These are phyloP conservation scores for Akanthomyces muscarius DNA, from an alignment of 2,329 filamentous ascomycete species.

Conservation along the genomic window DNA sequence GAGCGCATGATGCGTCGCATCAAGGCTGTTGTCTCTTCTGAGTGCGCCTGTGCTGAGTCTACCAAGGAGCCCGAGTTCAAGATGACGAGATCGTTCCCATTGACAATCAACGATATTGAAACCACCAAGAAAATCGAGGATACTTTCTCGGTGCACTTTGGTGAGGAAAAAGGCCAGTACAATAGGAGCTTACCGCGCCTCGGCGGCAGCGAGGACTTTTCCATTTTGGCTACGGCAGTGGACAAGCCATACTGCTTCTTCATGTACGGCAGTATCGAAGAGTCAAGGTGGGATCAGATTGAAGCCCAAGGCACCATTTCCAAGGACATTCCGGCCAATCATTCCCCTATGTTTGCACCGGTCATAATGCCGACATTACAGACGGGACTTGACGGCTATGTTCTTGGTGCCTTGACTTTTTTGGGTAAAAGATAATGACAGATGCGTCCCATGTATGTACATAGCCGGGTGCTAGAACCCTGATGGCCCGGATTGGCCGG, in stretches of 20 bases:
- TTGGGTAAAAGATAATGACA: conserved; percentile 1
- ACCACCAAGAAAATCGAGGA: conserved; percentile 39
- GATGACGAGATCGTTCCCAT: conserved; percentile 39
- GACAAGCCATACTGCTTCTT: conserved; percentile 24
- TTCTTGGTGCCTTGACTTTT: conserved; percentile 21
- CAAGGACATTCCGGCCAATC: conserved; percentile 25
- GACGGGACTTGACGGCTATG: conserved; percentile 23
- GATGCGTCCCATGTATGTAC: background rate
- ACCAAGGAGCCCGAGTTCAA: conserved; percentile 40
- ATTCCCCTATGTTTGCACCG: conserved; percentile 26
- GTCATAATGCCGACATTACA: conserved; percentile 24
- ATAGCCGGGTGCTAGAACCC: background rate
- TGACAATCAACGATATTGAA: conserved; percentile 48
- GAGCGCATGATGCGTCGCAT: conserved; percentile 35
- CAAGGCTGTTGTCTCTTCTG: conserved; percentile 45
- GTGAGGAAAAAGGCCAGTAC: conserved; percentile 26
- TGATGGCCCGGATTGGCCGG: background rate
- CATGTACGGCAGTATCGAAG: conserved; percentile 20
- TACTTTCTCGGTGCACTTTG: conserved; percentile 45
- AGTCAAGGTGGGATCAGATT: conserved; percentile 20
- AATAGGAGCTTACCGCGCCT: conserved; percentile 37
- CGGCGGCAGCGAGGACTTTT: conserved; percentile 54
- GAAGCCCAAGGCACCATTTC: conserved; percentile 18
- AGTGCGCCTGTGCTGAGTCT: conserved; percentile 46
- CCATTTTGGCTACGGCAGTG: conserved; percentile 22